Conservation (phyloP, 2,329 filamentous ascomycete genomes). For the Epichloe sp. region DNA sequence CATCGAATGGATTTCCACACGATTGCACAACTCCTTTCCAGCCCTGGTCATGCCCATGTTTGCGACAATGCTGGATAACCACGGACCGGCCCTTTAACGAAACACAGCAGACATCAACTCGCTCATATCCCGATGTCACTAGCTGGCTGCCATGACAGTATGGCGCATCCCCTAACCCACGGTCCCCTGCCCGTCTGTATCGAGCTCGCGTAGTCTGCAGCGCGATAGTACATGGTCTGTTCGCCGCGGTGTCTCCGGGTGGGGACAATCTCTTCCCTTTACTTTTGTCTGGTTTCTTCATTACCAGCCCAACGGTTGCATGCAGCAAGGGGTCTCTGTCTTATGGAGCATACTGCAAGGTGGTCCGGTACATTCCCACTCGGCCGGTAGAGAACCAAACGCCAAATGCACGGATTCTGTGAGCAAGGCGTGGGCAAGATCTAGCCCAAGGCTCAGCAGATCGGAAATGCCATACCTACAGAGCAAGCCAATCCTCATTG, state of each 20-base stretch:
- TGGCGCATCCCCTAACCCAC: neutral
- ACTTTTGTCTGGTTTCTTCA: neutral
- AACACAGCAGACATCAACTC: slow-evolving; percentile 5
- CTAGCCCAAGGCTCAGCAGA: neutral
- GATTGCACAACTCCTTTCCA: slow-evolving; percentile 4
- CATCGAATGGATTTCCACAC: slow-evolving; percentile 3
- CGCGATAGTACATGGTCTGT: slow-evolving; percentile 4
- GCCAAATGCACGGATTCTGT: neutral
- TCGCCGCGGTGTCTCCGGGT: slow-evolving; percentile 4
- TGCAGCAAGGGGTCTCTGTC: neutral
- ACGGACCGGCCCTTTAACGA: slow-evolving; percentile 8
- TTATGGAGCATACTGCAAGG: neutral
- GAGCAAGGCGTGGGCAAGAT: neutral
- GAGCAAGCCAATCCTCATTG: neutral
- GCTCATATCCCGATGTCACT: slow-evolving; percentile 2
- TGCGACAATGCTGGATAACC: slow-evolving; percentile 5
- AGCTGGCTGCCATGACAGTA: neutral
- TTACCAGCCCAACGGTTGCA: neutral
- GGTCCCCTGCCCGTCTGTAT: neutral
- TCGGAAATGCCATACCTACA: neutral
- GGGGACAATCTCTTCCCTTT: neutral
- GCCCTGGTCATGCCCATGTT: slow-evolving; percentile 5
- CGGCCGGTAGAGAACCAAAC: slow-evolving; percentile 2
- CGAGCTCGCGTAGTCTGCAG: neutral
- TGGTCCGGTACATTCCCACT: slow-evolving; percentile 1